Evolutionary conservation across 495 filamentous ascomycete genomes (phyloP).

Genomic region (Saxispiralis lemnorum): DNA sequence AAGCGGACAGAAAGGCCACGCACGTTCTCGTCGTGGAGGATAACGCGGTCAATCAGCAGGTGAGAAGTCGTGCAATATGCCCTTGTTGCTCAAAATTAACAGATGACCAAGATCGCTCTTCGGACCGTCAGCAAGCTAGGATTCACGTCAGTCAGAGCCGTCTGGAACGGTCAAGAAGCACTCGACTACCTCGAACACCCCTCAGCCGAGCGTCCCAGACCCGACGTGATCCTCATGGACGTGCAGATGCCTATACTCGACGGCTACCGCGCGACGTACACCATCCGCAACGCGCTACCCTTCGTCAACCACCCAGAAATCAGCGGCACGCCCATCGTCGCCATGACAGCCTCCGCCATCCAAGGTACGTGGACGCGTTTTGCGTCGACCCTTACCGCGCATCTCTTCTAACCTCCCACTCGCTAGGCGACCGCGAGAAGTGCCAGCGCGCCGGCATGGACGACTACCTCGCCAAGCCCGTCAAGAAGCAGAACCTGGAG

Average conservation of each 20-base stretch:
- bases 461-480: constrained; percentile 66
- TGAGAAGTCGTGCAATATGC: background rate
- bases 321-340: constrained; percentile 50
- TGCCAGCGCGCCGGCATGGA: constrained; percentile 66
- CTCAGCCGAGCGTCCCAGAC: constrained; percentile 25
- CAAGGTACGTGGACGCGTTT: constrained; percentile 27
- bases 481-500: constrained; percentile 49
- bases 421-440: constrained; percentile 48
- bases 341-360: constrained; percentile 68
- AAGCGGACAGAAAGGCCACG: constrained; percentile 34
- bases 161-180: constrained; percentile 61
- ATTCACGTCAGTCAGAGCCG: constrained; percentile 45
- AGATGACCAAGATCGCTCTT: constrained; percentile 50
- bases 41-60: constrained; percentile 43
- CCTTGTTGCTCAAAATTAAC: background rate
- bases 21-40: constrained; percentile 65
- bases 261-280: constrained; percentile 59
- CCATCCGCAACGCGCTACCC: constrained; percentile 42
- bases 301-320: constrained; percentile 34
- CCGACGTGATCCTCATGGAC: constrained; percentile 73
- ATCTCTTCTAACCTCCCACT: no score
- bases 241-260: constrained; percentile 73
- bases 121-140: constrained; percentile 57
- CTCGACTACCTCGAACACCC: constrained; percentile 39
- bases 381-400: no score